phyloP scores from a whole-genome alignment of 192 early-diverging fungal genomes.

The Coemansia sp. region DNA sequence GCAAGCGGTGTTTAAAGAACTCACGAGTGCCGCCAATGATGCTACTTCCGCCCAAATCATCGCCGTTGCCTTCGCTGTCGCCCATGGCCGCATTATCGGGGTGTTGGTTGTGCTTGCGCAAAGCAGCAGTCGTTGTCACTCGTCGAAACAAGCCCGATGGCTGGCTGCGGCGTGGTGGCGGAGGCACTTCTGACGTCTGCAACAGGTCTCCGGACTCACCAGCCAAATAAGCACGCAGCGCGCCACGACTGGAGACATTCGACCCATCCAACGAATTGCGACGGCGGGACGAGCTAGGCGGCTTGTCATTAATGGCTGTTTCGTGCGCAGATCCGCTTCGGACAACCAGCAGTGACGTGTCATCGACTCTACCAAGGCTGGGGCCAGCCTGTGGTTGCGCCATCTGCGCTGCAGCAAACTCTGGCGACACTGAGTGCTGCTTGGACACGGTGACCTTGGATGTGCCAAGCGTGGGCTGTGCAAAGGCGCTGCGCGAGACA shows the following conservation, averaged over 20 bases:
- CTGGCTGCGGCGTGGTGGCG: slow-evolving; percentile 6
- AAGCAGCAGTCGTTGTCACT: slow-evolving; percentile 29
- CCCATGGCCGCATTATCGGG: neutral
- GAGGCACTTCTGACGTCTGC: neutral
- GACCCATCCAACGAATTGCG: slow-evolving; percentile 39
- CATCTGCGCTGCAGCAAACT: slow-evolving; percentile 11
- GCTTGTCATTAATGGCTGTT: neutral
- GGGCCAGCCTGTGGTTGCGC: neutral
- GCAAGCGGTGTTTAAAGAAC: slow-evolving; percentile 42
- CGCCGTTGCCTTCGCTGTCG: slow-evolving; percentile 9
- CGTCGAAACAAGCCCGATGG: slow-evolving; percentile 28
- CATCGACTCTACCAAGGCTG: neutral
- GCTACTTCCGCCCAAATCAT: slow-evolving; percentile 9
- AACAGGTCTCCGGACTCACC: neutral
- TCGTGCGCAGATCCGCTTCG: slow-evolving; percentile 30
- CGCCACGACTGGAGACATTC: slow-evolving; percentile 16
- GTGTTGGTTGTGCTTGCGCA: slow-evolving; percentile 21
- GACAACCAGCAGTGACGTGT: slow-evolving; percentile 4
- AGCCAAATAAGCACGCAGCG: neutral
- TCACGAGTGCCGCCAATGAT: slow-evolving; percentile 45
- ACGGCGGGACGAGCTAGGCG: slow-evolving; percentile 9
- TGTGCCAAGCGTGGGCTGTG: slow-evolving; percentile 27
- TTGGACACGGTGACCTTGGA: slow-evolving; percentile 32
- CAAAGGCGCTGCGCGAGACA: slow-evolving; percentile 14
- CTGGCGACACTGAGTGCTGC: slow-evolving; percentile 27